Percentiles rank a stretch among this genome's conserved stretches.
These are phyloP conservation scores for Phyllosticta ampelicida DNA, from an alignment of 2,329 filamentous ascomycete species.

Conservation along the genomic window DNA sequence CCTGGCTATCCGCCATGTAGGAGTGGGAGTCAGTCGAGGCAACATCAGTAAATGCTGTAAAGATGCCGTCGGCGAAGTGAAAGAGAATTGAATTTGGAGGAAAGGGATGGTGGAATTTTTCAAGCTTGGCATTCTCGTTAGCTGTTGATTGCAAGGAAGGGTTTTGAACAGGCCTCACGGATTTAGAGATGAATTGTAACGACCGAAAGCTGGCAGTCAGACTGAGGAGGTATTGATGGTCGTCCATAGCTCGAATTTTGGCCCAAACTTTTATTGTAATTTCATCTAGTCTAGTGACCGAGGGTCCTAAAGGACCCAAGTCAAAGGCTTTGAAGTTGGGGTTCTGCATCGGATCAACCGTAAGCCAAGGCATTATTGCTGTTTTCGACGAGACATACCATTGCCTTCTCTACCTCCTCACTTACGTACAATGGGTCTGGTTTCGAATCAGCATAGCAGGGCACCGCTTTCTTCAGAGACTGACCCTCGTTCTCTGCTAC, in stretches of 20 bases:
- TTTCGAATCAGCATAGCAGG: conserved; percentile 10
- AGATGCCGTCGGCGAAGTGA: conserved; percentile 76
- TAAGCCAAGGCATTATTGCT: background rate
- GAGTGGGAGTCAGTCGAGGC: conserved; percentile 34
- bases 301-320: conserved; percentile 51
- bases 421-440: conserved; percentile 80
- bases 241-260: conserved; percentile 41
- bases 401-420: conserved; percentile 66
- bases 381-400: conserved; percentile 24
- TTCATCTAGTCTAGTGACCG: conserved; percentile 53
- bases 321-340: conserved; percentile 84
- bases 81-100: conserved; percentile 77
- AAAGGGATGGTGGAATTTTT: conserved; percentile 57
- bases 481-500: conserved; percentile 42
- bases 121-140: conserved; percentile 27
- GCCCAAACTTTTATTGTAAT: conserved; percentile 68
- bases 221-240: conserved; percentile 58
- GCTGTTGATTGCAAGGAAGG: background rate
- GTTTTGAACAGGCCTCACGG: conserved; percentile 28
- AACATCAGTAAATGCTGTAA: conserved; percentile 62
- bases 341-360: conserved; percentile 42
- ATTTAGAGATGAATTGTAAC: conserved; percentile 67
- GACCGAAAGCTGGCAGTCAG: conserved; percentile 59
- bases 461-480: conserved; percentile 8
- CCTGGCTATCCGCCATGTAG: conserved; percentile 21